Percentiles rank a stretch among this genome's conserved stretches.
These are phyloP conservation scores for Neurospora sp. DNA, from an alignment of 495 filamentous ascomycete genomes.

Conservation along the genomic window DNA sequence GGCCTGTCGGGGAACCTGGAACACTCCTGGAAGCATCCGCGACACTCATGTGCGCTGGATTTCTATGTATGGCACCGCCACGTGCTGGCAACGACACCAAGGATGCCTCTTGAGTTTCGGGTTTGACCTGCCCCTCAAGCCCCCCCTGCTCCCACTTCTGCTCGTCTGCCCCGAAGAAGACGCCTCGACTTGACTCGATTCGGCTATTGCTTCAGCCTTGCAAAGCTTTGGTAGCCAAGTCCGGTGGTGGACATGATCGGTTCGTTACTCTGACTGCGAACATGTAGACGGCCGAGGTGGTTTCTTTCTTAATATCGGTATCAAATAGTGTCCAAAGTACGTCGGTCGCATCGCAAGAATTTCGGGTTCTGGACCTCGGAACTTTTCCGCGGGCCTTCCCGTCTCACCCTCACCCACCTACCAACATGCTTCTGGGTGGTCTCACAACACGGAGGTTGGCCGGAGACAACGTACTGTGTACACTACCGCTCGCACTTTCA, in stretches of 20 bases:
- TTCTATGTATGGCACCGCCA: not conserved
- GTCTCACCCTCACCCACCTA: not conserved
- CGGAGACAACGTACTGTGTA: not conserved
- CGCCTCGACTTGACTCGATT: not conserved
- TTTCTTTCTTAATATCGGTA: not conserved
- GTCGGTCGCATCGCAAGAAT: not conserved
- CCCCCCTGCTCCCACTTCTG: not conserved
- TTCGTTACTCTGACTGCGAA: not conserved
- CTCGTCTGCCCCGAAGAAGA: not conserved
- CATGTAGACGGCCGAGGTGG: not conserved
- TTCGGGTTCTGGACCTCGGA: not conserved
- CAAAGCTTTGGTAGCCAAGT: not conserved
- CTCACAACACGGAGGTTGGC: not conserved
- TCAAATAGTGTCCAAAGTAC: not conserved
- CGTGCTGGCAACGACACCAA: not conserved
- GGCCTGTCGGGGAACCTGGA: not conserved
- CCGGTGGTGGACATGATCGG: not conserved
- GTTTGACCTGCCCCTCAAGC: not conserved
- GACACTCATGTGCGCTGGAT: not conserved
- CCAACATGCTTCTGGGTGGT: not conserved
- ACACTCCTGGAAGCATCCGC: not conserved
- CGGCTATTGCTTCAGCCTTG: not conserved
- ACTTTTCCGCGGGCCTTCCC: not conserved
- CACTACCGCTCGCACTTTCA: not conserved
- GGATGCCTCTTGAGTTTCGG: not conserved